A percentile compares a stretch with the other conserved stretches of the same genome.
phyloP scores from a whole-genome alignment of 169 alveolate species.

The Besnoitia besnoiti region DNA sequence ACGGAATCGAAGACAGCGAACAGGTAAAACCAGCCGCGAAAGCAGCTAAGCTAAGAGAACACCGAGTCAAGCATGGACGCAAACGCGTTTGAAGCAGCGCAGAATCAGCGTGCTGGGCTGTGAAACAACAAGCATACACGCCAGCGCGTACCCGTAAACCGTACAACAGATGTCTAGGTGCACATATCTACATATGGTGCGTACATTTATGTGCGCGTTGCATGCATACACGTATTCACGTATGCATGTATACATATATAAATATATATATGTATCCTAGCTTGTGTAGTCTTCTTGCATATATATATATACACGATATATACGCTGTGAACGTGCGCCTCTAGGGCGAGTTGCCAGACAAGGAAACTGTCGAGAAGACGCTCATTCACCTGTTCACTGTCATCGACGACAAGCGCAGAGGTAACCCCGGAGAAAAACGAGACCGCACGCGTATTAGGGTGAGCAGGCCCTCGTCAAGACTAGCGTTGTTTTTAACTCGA shows the following conservation, averaged over 20 bases:
- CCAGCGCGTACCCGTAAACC: too few species aligned
- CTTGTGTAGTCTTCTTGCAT: background rate
- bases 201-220: too few species aligned
- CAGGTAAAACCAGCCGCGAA: background rate
- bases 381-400: constrained; percentile 67
- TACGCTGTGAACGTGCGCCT: too few species aligned
- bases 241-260: background rate
- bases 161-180: too few species aligned
- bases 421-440: background rate
- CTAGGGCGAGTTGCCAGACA: constrained; percentile 66
- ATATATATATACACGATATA: too few species aligned
- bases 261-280: background rate
- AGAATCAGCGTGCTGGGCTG: background rate
- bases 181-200: too few species aligned
- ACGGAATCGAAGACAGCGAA: constrained; percentile 41
- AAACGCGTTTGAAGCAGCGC: background rate
- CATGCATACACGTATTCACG: too few species aligned
- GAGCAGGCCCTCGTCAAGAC: too few species aligned
- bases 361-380: constrained; percentile 65
- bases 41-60: background rate
- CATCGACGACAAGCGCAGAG: constrained; percentile 65
- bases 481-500: too few species aligned
- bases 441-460: too few species aligned
- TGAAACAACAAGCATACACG: background rate
- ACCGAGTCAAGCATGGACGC: background rate